Evolutionary conservation across 495 filamentous ascomycete genomes (phyloP).

Genomic region (Talaromyces borbonicus): DNA sequence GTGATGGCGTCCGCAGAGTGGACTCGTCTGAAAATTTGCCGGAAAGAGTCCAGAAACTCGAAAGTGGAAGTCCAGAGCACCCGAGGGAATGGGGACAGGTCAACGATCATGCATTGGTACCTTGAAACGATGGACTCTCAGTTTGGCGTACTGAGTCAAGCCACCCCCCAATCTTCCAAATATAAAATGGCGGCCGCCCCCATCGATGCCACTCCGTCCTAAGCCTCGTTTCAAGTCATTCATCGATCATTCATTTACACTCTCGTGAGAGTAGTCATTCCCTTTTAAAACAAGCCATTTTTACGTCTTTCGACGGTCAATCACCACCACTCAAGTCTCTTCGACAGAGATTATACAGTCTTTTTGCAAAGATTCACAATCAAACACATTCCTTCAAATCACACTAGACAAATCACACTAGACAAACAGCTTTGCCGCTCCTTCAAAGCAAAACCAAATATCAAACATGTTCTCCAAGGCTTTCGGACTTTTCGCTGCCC

Average conservation of each 20-base stretch:
- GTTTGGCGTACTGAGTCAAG: too few species aligned
- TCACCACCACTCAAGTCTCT: constrained; percentile 6
- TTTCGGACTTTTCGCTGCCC: constrained; percentile 27
- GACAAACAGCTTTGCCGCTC: constrained; percentile 11
- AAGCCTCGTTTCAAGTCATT: not conserved
- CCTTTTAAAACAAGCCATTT: not conserved
- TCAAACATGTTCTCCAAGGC: constrained; percentile 38
- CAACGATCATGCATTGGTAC: not conserved
- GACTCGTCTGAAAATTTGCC: constrained; percentile 1
- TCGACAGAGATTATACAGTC: constrained; percentile 9
- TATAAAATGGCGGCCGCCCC: not conserved
- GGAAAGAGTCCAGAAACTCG: not conserved
- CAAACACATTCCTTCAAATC: constrained; percentile 12
- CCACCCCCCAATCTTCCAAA: not conserved
- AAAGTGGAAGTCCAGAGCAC: too few species aligned
- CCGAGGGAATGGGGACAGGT: not conserved
- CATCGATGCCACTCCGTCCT: not conserved
- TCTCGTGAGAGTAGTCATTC: constrained; percentile 6
- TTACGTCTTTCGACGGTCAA: not conserved
- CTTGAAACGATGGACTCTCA: not conserved
- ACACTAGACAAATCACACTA: not conserved
- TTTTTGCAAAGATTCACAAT: constrained; percentile 10
- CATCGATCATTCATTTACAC: constrained; percentile 2
- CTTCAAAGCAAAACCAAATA: constrained; percentile 7
- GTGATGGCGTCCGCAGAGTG: too few species aligned